These are phyloP conservation scores for Exophiala sideris DNA, from an alignment of 2,329 filamentous ascomycete species.

Conservation along the genomic window DNA sequence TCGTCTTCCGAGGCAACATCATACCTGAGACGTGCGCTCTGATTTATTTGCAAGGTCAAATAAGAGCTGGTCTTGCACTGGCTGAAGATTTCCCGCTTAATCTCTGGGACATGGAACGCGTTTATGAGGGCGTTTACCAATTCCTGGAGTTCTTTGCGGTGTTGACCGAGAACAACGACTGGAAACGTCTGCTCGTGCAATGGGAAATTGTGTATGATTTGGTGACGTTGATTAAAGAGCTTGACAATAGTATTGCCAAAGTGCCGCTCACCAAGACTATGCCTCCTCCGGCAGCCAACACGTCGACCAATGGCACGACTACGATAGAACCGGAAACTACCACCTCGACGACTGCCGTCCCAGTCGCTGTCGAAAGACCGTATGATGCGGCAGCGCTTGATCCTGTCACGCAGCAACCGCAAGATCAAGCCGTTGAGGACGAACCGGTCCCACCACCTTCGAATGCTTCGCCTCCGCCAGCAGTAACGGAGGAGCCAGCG, in stretches of 20 bases:
- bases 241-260: constrained; percentile 84
- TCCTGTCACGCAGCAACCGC: background rate
- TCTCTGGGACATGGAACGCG: constrained; percentile 95
- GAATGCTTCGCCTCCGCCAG: constrained; percentile 45
- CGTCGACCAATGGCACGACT: constrained; percentile 9
- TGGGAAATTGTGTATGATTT: constrained; percentile 92
- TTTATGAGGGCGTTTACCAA: constrained; percentile 90
- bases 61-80: constrained; percentile 70
- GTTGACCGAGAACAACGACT: constrained; percentile 77
- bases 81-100: constrained; percentile 90
- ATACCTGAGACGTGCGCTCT: constrained; percentile 93
- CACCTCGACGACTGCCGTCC: constrained; percentile 34
- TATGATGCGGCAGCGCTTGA: constrained; percentile 46
- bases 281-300: constrained; percentile 9
- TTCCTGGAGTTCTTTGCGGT: constrained; percentile 93
- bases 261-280: constrained; percentile 48
- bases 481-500: constrained; percentile 58
- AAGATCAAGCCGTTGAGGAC: background rate
- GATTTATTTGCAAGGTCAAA: constrained; percentile 89
- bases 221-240: constrained; percentile 77
- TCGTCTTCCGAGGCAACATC: constrained; percentile 85
- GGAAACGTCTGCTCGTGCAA: constrained; percentile 79
- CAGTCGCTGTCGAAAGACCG: constrained; percentile 61
- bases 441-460: constrained; percentile 30
- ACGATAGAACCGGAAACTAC: constrained; percentile 15